Evolutionary conservation across 768 basidiomycete species (phyloP), one percentile per base, ranked within the genome.

Genomic region (Agaricus blazei): DNA sequence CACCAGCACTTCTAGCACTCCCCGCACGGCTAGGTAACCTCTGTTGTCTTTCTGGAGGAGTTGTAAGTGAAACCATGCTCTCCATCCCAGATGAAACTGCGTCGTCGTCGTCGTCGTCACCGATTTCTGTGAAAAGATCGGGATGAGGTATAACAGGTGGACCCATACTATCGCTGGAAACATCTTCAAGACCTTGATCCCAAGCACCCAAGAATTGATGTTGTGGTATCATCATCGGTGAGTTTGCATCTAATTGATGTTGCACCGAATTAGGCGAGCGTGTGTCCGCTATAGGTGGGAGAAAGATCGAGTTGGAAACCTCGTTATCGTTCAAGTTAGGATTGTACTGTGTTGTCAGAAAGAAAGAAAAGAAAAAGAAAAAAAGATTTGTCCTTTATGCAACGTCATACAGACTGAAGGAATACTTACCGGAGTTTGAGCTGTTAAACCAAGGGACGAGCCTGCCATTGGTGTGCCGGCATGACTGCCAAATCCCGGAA

Each of bases 361-460:
- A 14, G 26, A 6, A 11, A 34, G 46, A 14, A 19, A 34, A 48
- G 4, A 24, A 46, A 23, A 19, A 19, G 19, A 19, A 46, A 26
- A 6, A 2, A 26, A 11, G n/a, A 31, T 12, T 14, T 28, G 28
- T 34, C 29, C 15, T n/a, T 27, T 48, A 28, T 6, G 12, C 15
- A n/a, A 12, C 7, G n/a, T 29, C 8, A 27, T 28, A 19, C 3
- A 27, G 28, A 52, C 19, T 28, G 11, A 15, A 14, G 45, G 38
- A 29, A 23, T 28, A 42, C 68, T 56, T 62, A 77, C 75, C 14
- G 74, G 74, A 43, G 74, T 68, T 55, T 71, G 67, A 23, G 76
- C 61, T 23, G 54, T 68, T 52, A 75, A 73, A 19, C 64, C 65
- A 0, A 68, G 70, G 15, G 66, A 60, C 31, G 63, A 63, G 41